Base-by-base conservation (phyloP, 2,329 filamentous ascomycete species). In the Stagonosporopsis tanaceti region DNA sequence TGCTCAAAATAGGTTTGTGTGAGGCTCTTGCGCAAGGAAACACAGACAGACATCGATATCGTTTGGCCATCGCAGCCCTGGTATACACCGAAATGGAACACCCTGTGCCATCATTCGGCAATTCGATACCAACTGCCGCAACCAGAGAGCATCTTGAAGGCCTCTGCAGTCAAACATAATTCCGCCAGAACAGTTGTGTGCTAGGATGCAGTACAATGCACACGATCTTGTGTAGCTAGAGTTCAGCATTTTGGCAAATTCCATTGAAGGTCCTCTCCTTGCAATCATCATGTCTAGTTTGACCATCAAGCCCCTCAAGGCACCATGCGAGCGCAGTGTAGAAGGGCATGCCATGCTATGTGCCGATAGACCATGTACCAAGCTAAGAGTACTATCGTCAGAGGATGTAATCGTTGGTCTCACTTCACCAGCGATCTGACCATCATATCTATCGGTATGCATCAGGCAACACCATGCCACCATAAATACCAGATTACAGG, bases 341-440 rank as follows among this genome's bases (percentile, higher is more conserved):
- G 28, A 45, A 45, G 28, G 42, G 28, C 42, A 45, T 34, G 20
- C 27, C 42, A 8, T 22, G 6, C 28, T 28, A 34, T 20, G 28
- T 45, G 6, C 34, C 42, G 7, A 20, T 45, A 17, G 42, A 34
- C n/a, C 34, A 30, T 4, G 42, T 45, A n/a, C 28, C 27, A 45
- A 8, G 9, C 42, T 28, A 17, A 9, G 20, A 24, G n/a, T 45
- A 15, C 28, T 45, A 9, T 32, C 27, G 1, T 34, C 28, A 22
- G 42, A 45, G 24, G 42, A 34, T 17, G 42, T 28, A 17, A 45
- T 45, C 14, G n/a, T 45, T 28, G 17, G 42, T 34, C 42, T 45
- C 6, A 45, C 42, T 45, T 45, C 42, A 11, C 15, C 28, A 17
- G 42, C 27, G 17, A 45, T 45, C 42, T 22, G 42, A 45, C 30